These are phyloP conservation scores for Cryptococcus sp. DNA, from an alignment of 1,284 basidiomycete genomes.

Conservation along the genomic window DNA sequence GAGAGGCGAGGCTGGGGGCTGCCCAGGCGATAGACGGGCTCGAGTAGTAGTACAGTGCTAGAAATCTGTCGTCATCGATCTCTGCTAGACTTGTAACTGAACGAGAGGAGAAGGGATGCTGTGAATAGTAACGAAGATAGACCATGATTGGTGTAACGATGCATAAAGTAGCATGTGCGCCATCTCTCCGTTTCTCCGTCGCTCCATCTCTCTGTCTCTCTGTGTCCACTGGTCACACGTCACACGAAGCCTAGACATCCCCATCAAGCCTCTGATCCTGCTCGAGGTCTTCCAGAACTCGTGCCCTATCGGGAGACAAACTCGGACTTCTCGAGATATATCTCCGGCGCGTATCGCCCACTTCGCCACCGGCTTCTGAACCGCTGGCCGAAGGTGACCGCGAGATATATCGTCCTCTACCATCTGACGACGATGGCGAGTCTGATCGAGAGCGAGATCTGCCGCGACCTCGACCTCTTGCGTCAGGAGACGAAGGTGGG, in stretches of 20 bases:
- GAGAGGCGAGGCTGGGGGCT: conserved; percentile 22
- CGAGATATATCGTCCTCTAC: conserved; percentile 43
- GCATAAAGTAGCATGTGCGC: background rate
- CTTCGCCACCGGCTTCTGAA: conserved; percentile 32
- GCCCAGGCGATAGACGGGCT: conserved; percentile 15
- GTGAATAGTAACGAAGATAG: too few species aligned
- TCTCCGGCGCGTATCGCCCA: conserved; percentile 42
- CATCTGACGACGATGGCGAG: background rate
- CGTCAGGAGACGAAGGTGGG: conserved; percentile 18
- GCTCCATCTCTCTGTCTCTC: background rate
- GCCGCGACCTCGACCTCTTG: conserved; percentile 21
- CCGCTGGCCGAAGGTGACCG: conserved; percentile 48
- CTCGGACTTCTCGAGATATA: conserved; percentile 48
- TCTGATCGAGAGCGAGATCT: conserved; percentile 16
- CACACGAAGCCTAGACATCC: conserved; percentile 31
- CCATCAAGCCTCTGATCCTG: conserved; percentile 39
- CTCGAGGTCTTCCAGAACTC: conserved; percentile 16
- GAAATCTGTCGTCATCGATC: background rate
- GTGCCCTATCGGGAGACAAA: conserved; percentile 50
- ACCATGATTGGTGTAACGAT: background rate
- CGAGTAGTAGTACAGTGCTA: background rate
- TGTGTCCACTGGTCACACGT: background rate
- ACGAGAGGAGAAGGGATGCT: too few species aligned
- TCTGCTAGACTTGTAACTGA: background rate
- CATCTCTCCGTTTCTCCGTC: too few species aligned